Evolutionary conservation across 2,329 filamentous ascomycete species (phyloP).

Genomic region (Clarireedia sp.): DNA sequence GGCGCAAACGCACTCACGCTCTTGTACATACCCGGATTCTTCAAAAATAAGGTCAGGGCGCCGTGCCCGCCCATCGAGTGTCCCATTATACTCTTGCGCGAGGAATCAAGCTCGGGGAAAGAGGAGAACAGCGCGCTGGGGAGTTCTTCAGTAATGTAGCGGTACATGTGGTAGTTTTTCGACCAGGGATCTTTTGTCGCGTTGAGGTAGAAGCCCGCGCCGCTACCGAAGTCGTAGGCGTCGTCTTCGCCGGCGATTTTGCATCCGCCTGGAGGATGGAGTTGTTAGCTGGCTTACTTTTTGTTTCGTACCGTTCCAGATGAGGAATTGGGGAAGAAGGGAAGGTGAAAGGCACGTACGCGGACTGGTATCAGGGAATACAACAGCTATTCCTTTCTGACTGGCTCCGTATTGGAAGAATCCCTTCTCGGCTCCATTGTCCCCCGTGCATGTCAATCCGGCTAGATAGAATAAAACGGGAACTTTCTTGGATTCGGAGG

Average conservation of each 20-base stretch:
- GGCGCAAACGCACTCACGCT: constrained; percentile 86
- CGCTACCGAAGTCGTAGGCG: constrained; percentile 82
- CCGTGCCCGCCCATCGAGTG: constrained; percentile 98
- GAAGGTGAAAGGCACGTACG: constrained; percentile 40
- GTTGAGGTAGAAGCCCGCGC: constrained; percentile 92
- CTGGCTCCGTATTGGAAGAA: constrained; percentile 85
- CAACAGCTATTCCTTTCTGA: constrained; percentile 76
- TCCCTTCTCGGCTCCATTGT: constrained; percentile 74
- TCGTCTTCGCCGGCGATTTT: constrained; percentile 79
- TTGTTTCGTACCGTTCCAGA: not conserved
- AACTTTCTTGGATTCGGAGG: constrained; percentile 48
- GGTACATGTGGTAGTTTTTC: constrained; percentile 86
- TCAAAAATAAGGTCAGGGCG: constrained; percentile 83
- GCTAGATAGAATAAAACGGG: constrained; percentile 91
- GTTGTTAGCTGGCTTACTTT: not conserved
- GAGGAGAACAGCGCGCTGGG: constrained; percentile 64
- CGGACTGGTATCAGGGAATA: constrained; percentile 93
- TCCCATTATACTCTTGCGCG: constrained; percentile 74
- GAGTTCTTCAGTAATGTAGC: constrained; percentile 85
- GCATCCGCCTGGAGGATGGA: constrained; percentile 51
- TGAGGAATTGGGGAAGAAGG: not conserved
- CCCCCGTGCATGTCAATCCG: constrained; percentile 88
- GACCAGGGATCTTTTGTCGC: constrained; percentile 68
- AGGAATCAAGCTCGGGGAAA: constrained; percentile 64
- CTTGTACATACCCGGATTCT: constrained; percentile 84